Percentiles rank a stretch among this genome's conserved stretches.
Evolutionary conservation across 257 asterid genomes (phyloP).

Genomic region (Striga asiatica): DNA sequence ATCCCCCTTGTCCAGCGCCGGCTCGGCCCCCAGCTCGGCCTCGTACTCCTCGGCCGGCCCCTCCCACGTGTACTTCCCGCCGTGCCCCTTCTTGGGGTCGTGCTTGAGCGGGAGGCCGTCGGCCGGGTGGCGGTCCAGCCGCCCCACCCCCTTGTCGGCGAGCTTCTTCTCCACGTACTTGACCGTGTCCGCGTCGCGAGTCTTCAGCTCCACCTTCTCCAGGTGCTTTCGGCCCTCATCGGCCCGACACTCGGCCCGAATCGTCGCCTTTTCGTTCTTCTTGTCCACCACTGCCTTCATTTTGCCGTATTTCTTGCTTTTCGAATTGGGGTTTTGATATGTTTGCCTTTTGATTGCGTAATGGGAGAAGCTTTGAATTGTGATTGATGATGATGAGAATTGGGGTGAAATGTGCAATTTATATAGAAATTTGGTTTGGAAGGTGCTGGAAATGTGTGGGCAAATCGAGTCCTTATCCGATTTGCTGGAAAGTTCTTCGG

Average conservation of each 20-base stretch:
- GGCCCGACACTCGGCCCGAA: constrained; percentile 42
- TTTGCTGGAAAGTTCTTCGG: constrained; percentile 23
- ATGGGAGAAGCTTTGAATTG: neutral
- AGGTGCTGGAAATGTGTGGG: constrained; percentile 31
- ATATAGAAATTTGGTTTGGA: constrained; percentile 12
- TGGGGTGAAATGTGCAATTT: too few species aligned
- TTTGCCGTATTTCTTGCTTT: too few species aligned
- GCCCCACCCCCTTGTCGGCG: constrained; percentile 35
- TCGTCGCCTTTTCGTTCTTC: constrained; percentile 22
- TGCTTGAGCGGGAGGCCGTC: constrained; percentile 72
- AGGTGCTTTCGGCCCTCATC: constrained; percentile 38
- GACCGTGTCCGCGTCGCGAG: constrained; percentile 30
- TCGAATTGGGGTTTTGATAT: neutral
- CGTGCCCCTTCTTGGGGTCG: constrained; percentile 66
- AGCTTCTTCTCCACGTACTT: constrained; percentile 43
- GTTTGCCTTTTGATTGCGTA: too few species aligned
- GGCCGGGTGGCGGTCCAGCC: constrained; percentile 66
- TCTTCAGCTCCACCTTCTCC: constrained; percentile 34
- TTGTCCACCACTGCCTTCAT: constrained; percentile 41
- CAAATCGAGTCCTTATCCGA: neutral
- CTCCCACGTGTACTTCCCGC: constrained; percentile 74
- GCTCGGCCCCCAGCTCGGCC: constrained; percentile 26
- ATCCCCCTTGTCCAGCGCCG: constrained; percentile 48
- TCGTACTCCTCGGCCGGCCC: constrained; percentile 42
- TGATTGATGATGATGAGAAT: neutral